These are phyloP conservation scores for Lichtheimia corymbifera DNA, from an alignment of 371 early-diverging fungal species.

Conservation along the genomic window DNA sequence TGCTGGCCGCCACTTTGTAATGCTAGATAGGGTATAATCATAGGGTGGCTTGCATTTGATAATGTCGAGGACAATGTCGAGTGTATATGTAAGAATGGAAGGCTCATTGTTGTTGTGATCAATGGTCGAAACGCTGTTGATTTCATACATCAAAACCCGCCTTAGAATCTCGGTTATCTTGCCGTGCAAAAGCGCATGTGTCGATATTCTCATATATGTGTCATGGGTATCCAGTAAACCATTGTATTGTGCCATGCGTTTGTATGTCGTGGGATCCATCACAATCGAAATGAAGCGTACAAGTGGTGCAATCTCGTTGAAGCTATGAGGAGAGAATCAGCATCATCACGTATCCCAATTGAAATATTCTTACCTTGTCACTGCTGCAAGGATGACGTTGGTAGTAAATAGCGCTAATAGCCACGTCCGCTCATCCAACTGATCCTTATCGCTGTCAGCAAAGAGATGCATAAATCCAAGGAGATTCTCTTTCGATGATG, in stretches of 20 bases:
- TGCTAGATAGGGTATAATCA: slow-evolving; percentile 2
- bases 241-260: not conserved
- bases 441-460: not conserved
- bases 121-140: not conserved
- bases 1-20: slow-evolving; percentile 1
- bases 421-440: not conserved
- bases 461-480: not conserved
- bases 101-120: not conserved
- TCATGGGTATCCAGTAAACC: not conserved
- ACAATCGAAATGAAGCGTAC: not conserved
- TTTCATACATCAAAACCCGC: not conserved
- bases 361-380: not conserved
- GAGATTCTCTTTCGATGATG: not conserved
- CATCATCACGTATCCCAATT: not conserved
- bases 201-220: slow-evolving; percentile 3
- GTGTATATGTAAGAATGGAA: not conserved
- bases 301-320: not conserved
- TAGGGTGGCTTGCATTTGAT: slow-evolving; percentile 12
- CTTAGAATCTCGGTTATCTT: not conserved
- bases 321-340: not conserved
- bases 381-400: not conserved
- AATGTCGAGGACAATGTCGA: slow-evolving; percentile 3
- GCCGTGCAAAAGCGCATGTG: not conserved
- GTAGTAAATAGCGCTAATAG: not conserved
- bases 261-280: not conserved